Evolutionary conservation across 345 rosid species (phyloP).

Genomic region (Salix dunnii): DNA sequence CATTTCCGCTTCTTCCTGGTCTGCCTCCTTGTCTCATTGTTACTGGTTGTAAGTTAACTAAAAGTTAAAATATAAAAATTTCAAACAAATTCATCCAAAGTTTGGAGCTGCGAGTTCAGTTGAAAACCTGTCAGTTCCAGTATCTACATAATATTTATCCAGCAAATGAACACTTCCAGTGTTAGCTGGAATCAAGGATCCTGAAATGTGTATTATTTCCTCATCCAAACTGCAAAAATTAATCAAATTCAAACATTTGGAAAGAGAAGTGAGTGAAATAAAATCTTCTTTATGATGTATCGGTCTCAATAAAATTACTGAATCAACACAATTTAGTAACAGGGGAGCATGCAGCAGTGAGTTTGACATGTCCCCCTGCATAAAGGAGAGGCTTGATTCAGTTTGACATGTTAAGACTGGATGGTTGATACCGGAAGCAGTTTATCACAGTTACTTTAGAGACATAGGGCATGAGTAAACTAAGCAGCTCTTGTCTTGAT

Average conservation of each 20-base stretch:
- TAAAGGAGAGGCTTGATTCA: background rate
- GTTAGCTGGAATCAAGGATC: conserved; percentile 51
- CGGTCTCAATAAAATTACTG: background rate
- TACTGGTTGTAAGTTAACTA: conserved; percentile 21
- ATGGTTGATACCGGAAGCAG: background rate
- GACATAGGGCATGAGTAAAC: background rate
- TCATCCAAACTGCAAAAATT: conserved; percentile 62
- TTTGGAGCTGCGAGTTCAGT: background rate
- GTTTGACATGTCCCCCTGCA: too few species aligned
- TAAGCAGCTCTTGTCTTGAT: background rate
- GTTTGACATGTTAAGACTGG: too few species aligned
- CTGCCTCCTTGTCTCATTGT: conserved; percentile 27
- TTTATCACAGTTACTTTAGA: background rate
- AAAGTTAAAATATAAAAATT: background rate
- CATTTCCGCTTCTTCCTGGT: conserved; percentile 25
- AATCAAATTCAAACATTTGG: conserved; percentile 12
- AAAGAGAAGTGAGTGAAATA: background rate
- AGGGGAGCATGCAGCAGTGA: background rate
- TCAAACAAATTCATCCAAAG: background rate
- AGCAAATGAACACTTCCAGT: conserved; percentile 67
- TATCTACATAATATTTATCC: conserved; percentile 39
- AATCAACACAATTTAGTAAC: background rate
- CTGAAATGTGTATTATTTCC: conserved; percentile 65
- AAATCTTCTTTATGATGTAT: background rate
- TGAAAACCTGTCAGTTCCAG: conserved; percentile 14